Evolutionary conservation across 176 grass and related monocot species (phyloP).

Genomic region (Oryza officinalis): DNA sequence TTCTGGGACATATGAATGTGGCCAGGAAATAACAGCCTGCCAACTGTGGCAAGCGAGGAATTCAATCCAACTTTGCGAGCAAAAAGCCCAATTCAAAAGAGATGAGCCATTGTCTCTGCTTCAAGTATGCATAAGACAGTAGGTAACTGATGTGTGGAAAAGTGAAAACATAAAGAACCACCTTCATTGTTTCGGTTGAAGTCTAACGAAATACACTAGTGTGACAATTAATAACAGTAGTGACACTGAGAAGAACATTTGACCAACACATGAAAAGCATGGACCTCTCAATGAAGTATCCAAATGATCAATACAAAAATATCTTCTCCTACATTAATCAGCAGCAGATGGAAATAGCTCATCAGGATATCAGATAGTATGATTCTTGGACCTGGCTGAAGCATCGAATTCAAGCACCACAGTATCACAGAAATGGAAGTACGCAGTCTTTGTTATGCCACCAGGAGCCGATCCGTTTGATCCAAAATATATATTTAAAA

Average conservation of each 20-base stretch:
- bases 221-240: slow-evolving; percentile 6
- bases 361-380: not conserved
- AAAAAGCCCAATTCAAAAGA: not conserved
- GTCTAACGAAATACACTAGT: not conserved
- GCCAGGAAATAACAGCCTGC: not conserved
- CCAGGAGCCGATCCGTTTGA: not conserved
- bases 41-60: not conserved
- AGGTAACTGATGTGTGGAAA: not conserved
- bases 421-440: not conserved
- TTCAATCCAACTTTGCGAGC: not conserved
- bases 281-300: not conserved
- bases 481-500: not conserved
- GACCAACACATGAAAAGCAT: not conserved
- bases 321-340: not conserved
- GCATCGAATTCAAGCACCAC: not conserved
- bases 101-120: not conserved
- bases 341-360: not conserved
- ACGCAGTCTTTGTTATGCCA: not conserved
- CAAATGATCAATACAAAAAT: slow-evolving; percentile 3
- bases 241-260: slow-evolving; percentile 23
- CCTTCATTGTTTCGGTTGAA: not conserved
- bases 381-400: not conserved
- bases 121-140: not conserved
- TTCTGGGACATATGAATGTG: not conserved
- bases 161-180: no score